Percentiles rank a stretch among this genome's conserved stretches.
Evolutionary conservation across 2,329 filamentous ascomycete species (phyloP).

Genomic region (Exophiala bonariae): DNA sequence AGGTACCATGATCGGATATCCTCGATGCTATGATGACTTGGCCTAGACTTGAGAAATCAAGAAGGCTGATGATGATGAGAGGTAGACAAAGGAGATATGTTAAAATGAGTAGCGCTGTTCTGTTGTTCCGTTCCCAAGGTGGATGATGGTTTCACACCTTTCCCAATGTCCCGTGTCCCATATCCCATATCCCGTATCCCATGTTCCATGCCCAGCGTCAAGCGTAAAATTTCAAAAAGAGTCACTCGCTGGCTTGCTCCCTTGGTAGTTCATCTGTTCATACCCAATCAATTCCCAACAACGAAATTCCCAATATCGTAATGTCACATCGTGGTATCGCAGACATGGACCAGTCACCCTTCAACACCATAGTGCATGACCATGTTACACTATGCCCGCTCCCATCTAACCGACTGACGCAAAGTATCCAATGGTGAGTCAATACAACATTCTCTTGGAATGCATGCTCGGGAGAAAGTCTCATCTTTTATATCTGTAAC

Average conservation of each 20-base stretch:
- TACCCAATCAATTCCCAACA: neutral
- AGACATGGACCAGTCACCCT: neutral
- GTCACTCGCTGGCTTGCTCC: conserved; percentile 3
- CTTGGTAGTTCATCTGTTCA: neutral
- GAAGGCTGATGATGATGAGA: no score
- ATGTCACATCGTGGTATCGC: conserved; percentile 2
- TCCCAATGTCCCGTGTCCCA: neutral
- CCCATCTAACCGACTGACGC: no score
- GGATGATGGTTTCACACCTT: neutral
- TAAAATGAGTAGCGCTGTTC: no score
- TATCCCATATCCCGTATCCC: neutral
- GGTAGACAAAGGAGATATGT: no score
- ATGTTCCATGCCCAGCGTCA: neutral
- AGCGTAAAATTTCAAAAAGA: neutral
- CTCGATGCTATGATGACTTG: no score
- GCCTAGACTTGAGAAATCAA: no score
- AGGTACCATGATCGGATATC: no score
- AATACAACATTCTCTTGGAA: neutral
- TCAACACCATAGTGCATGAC: no score
- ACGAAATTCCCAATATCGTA: neutral
- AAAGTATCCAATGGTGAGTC: no score
- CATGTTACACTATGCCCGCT: neutral
- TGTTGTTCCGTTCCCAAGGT: no score
- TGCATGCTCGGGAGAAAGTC: neutral
- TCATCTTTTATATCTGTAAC: conserved; percentile 1